phyloP scores from a whole-genome alignment of 495 filamentous ascomycete genomes.

The Neohortaea acidophila region DNA sequence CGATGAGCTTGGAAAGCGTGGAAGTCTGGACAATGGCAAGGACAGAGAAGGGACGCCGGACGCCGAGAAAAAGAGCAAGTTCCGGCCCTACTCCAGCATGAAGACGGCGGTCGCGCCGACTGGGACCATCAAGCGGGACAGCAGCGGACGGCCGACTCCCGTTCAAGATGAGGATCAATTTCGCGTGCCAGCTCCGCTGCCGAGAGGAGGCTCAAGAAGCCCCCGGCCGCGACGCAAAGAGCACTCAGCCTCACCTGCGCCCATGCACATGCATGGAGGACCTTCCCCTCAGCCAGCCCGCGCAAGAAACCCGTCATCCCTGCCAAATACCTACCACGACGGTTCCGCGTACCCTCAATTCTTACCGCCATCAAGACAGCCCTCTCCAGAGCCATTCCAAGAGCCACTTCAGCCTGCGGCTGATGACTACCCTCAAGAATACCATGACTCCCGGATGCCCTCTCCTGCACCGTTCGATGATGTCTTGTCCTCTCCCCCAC shows the following conservation, averaged over 20 bases:
- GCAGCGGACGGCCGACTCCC: conserved; percentile 1
- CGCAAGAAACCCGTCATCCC: conserved; percentile 20
- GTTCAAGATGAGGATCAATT: conserved; percentile 6
- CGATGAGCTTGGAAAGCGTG: conserved; percentile 27
- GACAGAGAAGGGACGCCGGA: conserved; percentile 9
- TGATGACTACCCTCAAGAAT: conserved; percentile 18
- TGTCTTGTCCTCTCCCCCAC: conserved; percentile 27
- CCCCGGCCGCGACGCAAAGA: neutral
- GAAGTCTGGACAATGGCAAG: conserved; percentile 13
- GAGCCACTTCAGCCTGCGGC: conserved; percentile 14
- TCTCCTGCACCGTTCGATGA: conserved; percentile 23
- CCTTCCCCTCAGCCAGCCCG: conserved; percentile 26
- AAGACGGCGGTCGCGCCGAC: conserved; percentile 22
- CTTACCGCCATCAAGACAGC: conserved; percentile 17
- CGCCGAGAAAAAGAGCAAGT: conserved; percentile 20
- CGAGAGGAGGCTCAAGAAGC: conserved; percentile 8
- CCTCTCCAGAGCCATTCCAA: conserved; percentile 20
- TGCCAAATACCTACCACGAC: conserved; percentile 13
- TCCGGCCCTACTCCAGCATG: conserved; percentile 31
- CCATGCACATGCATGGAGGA: conserved; percentile 14
- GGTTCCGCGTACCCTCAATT: conserved; percentile 15
- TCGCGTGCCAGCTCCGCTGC: conserved; percentile 12
- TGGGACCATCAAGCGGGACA: conserved; percentile 3
- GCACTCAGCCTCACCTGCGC: conserved; percentile 9
- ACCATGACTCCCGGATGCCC: conserved; percentile 17